Percentiles rank a stretch among this genome's conserved stretches.
Evolutionary conservation across 2,329 filamentous ascomycete genomes (phyloP).

Genomic region (Sporothrix sp.): DNA sequence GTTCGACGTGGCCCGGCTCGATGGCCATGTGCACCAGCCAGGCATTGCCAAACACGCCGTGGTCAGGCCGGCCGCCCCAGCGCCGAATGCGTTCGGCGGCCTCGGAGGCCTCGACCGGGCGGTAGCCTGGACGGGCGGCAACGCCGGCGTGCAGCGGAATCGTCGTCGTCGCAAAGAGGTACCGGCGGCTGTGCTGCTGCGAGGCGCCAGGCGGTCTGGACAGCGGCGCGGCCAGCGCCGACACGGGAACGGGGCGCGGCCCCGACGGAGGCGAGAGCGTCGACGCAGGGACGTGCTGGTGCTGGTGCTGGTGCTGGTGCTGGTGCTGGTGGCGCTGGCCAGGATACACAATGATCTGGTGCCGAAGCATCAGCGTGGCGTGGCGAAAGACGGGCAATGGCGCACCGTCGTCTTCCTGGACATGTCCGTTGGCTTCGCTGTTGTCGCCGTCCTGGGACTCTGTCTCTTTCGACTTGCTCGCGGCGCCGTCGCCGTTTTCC

Average conservation of each 20-base stretch:
- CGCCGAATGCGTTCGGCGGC: constrained; percentile 12
- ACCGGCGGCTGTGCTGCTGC: constrained; percentile 12
- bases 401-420: neutral
- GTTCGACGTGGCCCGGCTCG: constrained; percentile 13
- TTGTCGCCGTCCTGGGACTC: neutral
- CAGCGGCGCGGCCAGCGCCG: neutral
- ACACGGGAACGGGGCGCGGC: neutral
- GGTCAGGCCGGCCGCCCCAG: constrained; percentile 16
- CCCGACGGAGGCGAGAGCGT: neutral
- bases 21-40: constrained; percentile 17
- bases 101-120: constrained; percentile 9
- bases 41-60: constrained; percentile 17
- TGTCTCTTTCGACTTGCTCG: too few relatives aligned
- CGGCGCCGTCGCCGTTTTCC: neutral
- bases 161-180: constrained; percentile 13
- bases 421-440: too few relatives aligned
- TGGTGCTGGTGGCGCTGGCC: neutral
- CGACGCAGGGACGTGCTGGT: neutral
- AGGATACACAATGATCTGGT: constrained; percentile 14
- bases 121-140: constrained; percentile 15
- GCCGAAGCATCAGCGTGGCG: constrained; percentile 11
- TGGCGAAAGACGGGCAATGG: neutral
- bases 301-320: neutral
- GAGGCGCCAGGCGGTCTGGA: neutral
- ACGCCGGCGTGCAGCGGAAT: constrained; percentile 16